Evolutionary conservation across 1,284 basidiomycete species (phyloP).

Genomic region (Leccinum subrobustum): DNA sequence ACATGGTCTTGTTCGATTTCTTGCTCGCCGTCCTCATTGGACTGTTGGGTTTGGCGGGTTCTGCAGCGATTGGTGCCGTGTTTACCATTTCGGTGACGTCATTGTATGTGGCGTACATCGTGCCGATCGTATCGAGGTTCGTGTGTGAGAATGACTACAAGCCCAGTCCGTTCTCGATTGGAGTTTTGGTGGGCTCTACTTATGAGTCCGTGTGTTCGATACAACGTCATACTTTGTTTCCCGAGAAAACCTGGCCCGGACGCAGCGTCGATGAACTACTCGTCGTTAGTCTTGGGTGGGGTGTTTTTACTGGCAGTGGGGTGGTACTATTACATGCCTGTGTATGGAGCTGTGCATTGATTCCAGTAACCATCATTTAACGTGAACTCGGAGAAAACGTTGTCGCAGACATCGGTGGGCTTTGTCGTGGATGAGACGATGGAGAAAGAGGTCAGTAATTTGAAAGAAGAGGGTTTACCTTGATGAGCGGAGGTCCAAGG

Average conservation of each 20-base stretch:
- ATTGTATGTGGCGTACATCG: not conserved
- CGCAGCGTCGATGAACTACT: slow-evolving; percentile 31
- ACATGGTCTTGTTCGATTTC: too few relatives aligned
- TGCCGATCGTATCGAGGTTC: not conserved
- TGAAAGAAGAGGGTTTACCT: not conserved
- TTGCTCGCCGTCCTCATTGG: too few relatives aligned
- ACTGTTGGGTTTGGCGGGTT: not conserved
- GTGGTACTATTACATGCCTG: slow-evolving; percentile 30
- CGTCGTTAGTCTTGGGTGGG: slow-evolving; percentile 29
- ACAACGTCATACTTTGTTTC: slow-evolving; percentile 27
- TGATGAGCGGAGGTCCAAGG: not conserved
- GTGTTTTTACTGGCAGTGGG: slow-evolving; percentile 18
- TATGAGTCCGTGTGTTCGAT: not conserved
- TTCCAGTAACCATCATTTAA: slow-evolving; percentile 23
- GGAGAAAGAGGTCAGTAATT: not conserved
- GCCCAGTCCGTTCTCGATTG: not conserved
- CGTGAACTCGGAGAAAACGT: not conserved
- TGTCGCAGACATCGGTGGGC: not conserved
- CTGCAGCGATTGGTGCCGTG: not conserved
- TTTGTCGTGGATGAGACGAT: not conserved
- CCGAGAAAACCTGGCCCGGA: slow-evolving; percentile 17
- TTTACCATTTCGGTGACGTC: not conserved
- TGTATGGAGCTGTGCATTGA: slow-evolving; percentile 30
- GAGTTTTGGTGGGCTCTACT: not conserved
- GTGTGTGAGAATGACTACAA: not conserved